Evolutionary conservation across 441 rosid species (phyloP).

Genomic region (Dalechampia spathulata): DNA sequence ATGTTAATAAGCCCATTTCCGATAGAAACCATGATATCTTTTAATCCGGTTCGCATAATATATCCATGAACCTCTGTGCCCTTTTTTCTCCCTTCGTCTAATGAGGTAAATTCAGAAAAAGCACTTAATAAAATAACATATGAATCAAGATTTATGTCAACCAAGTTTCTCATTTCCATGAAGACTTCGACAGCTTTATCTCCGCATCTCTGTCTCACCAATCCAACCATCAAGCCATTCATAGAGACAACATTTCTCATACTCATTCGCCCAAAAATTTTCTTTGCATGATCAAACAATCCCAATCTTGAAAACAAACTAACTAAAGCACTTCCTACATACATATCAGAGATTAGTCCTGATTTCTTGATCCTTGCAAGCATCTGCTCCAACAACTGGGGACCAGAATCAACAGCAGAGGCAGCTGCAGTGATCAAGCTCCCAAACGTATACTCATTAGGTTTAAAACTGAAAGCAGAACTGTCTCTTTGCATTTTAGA

Average conservation of each 20-base stretch:
- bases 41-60: constrained; percentile 49
- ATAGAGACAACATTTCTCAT: constrained; percentile 59
- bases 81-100: constrained; percentile 51
- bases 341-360: constrained; percentile 61
- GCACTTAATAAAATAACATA: constrained; percentile 65
- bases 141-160: constrained; percentile 54
- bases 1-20: constrained; percentile 82
- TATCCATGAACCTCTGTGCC: constrained; percentile 83
- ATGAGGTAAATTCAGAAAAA: constrained; percentile 45
- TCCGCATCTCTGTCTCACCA: constrained; percentile 55
- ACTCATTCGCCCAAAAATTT: constrained; percentile 55
- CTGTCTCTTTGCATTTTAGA: constrained; percentile 47
- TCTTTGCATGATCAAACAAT: constrained; percentile 41
- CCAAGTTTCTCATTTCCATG: constrained; percentile 37
- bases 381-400: constrained; percentile 61
- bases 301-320: constrained; percentile 70
- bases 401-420: constrained; percentile 39
- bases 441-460: constrained; percentile 81
- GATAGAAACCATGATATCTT: constrained; percentile 36
- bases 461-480: constrained; percentile 27
- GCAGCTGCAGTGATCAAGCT: constrained; percentile 66
- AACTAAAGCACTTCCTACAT: constrained; percentile 82
- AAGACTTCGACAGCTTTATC: constrained; percentile 67
- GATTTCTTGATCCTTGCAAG: constrained; percentile 50
- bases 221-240: constrained; percentile 85